Percentiles rank a stretch among this genome's conserved stretches.
Conservation (phyloP, 257 asterid genomes). For the Capsicum rhomboideum region DNA sequence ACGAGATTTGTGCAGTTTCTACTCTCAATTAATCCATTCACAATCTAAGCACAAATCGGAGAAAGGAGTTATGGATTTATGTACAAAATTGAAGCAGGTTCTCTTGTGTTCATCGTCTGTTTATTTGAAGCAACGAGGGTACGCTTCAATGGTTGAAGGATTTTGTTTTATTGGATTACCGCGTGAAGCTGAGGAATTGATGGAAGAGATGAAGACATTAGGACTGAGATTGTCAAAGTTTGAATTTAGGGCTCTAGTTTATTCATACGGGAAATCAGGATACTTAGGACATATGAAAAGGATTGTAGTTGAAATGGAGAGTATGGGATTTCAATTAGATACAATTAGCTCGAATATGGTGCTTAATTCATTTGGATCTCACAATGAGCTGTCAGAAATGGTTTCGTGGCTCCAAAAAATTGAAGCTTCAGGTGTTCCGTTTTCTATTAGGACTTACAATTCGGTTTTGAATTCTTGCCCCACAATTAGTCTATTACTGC, state of each 20-base stretch:
- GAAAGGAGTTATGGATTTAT: conserved; percentile 35
- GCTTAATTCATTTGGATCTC: conserved; percentile 66
- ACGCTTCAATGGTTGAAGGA: conserved; percentile 51
- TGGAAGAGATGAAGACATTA: conserved; percentile 47
- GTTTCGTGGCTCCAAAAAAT: conserved; percentile 49
- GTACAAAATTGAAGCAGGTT: conserved; percentile 30
- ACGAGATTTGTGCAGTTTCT: conserved; percentile 53
- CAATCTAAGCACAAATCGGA: conserved; percentile 42
- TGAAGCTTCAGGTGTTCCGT: conserved; percentile 31
- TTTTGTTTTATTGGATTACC: conserved; percentile 61
- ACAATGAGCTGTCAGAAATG: conserved; percentile 45
- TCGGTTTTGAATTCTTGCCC: conserved; percentile 73
- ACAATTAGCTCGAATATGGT: conserved; percentile 76
- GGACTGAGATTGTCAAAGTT: conserved; percentile 53
- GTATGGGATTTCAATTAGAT: conserved; percentile 55
- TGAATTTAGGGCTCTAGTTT: conserved; percentile 46
- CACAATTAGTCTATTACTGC: conserved; percentile 29
- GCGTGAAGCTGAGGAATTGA: conserved; percentile 46
- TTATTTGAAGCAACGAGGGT: conserved; percentile 53
- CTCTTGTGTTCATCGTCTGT: conserved; percentile 38
- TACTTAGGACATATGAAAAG: conserved; percentile 69
- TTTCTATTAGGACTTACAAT: conserved; percentile 63
- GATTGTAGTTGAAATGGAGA: conserved; percentile 32
- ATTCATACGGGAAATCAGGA: conserved; percentile 74
- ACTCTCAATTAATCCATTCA: conserved; percentile 48